Evolutionary conservation across 208 protist species (phyloP).

Genomic region (Leishmania tarentolae): DNA sequence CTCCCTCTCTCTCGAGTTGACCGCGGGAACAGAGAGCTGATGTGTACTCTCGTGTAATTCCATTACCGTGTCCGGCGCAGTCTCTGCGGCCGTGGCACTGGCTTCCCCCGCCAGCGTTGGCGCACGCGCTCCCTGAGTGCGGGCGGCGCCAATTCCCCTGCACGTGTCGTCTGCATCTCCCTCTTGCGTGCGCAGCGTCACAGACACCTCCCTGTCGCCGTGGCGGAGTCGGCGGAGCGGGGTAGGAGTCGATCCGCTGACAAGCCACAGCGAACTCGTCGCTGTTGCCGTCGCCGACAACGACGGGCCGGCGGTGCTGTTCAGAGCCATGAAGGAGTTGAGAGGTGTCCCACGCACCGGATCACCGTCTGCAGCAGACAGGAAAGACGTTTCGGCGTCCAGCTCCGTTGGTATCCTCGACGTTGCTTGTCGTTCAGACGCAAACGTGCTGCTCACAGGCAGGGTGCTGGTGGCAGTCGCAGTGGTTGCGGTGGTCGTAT

Average conservation of each 20-base stretch:
- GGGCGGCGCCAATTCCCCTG: neutral
- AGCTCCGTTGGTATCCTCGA: constrained; percentile 1
- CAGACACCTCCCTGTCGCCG: constrained; percentile 4
- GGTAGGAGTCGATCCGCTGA: constrained; percentile 51
- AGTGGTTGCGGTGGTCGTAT: neutral
- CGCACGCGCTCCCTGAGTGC: neutral
- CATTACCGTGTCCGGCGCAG: neutral
- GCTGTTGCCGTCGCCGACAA: constrained; percentile 1
- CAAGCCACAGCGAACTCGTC: constrained; percentile 53
- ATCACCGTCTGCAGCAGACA: neutral
- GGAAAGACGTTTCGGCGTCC: neutral
- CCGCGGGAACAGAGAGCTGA: neutral
- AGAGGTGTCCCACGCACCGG: constrained; percentile 3
- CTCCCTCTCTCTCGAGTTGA: neutral
- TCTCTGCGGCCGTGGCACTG: neutral
- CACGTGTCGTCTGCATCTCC: neutral
- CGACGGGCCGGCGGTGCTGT: constrained; percentile 5
- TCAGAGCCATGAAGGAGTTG: neutral
- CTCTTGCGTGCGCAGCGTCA: neutral
- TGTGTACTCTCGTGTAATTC: neutral
- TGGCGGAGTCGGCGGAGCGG: constrained; percentile 38
- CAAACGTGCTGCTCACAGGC: neutral
- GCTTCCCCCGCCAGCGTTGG: neutral
- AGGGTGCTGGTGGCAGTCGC: neutral
- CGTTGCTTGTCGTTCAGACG: neutral